A percentile compares a stretch with the other conserved stretches of the same genome.
phyloP scores from a whole-genome alignment of 2,329 filamentous ascomycete genomes.

The Colletotrichum eremochloae region DNA sequence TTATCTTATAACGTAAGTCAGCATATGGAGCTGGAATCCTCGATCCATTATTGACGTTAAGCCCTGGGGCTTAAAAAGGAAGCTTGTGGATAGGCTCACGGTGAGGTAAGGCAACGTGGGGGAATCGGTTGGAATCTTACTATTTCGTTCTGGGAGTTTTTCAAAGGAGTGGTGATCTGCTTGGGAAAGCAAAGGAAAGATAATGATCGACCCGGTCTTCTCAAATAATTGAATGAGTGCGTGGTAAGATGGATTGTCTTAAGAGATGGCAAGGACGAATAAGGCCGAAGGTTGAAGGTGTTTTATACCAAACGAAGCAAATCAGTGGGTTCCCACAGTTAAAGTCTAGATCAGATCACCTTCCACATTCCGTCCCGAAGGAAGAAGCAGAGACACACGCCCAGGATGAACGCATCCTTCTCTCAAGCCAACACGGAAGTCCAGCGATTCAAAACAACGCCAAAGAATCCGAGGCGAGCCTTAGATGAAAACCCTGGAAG shows the following conservation, averaged over 20 bases:
- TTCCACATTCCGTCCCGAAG: not conserved
- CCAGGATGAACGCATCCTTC: not conserved
- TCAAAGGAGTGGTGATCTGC: constrained; percentile 1
- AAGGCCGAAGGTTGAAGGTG: not conserved
- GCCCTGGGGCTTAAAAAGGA: not conserved
- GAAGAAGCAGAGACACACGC: not conserved
- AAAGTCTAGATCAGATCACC: not conserved
- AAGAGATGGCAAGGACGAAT: not conserved
- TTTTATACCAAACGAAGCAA: constrained; percentile 2
- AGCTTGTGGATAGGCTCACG: not conserved
- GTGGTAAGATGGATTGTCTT: not conserved
- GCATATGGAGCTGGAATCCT: not conserved
- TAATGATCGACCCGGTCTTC: not conserved
- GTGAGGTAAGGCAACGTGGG: not conserved
- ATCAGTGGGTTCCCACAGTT: not conserved
- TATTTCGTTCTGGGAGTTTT: not conserved
- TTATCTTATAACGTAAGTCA: not conserved
- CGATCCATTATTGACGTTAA: not conserved
- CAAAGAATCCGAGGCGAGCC: not conserved
- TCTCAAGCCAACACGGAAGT: not conserved
- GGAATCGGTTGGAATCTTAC: not conserved
- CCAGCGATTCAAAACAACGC: not conserved
- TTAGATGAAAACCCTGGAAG: not conserved
- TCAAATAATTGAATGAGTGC: constrained; percentile 1
- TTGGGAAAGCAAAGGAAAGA: not conserved